Base-by-base conservation (phyloP, 306 rosid species). In the Cercis canadensis region DNA sequence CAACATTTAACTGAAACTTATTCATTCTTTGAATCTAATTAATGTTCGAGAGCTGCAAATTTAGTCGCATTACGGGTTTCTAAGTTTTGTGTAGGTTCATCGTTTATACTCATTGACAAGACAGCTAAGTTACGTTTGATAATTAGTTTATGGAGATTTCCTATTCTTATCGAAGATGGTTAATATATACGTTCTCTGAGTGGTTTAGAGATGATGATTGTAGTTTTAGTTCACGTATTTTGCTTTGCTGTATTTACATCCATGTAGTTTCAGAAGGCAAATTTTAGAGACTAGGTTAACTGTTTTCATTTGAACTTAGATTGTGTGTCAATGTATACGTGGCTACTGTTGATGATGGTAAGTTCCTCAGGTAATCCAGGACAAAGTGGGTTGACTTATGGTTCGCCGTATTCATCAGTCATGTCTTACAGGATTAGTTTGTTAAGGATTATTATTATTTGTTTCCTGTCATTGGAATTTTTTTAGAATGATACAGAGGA, bases 201-300 rank as follows among this genome's bases (percentile, higher is more conserved):
- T 65, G 68, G 67, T 13, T 59, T 57, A 65, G 52, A 69, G 57
- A 37, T 52, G 75, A 69, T 57, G 43, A 59, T 29, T 32, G 69
- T 21, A 62, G 64, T 62, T 58, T 33, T 17, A 16, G 45, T 56
- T 76, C 14, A 24, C 29, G 29, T 1, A 1, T 24, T 24, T 24
- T 62, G 32, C 50, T 60, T 60, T 52, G 55, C 40, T 51, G 62
- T 46, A 45, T 55, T 7, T 43, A 31, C 64, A 32, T 46, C 43
- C n/a, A 49, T 45, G 58, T 65, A 46, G 57, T 32, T 49, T 58
- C 67, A 57, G 68, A 18, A 49, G 70, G 65, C n/a, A 24, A 33
- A 65, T 74, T 14, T 41, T 63, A 37, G 70, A 61, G 29, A 31
- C 43, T 32, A 56, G 49, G 9, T 46, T 29, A 14, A 18, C 55